Conservation (phyloP, 306 rosid genomes). For the Hippophae rhamnoides region DNA sequence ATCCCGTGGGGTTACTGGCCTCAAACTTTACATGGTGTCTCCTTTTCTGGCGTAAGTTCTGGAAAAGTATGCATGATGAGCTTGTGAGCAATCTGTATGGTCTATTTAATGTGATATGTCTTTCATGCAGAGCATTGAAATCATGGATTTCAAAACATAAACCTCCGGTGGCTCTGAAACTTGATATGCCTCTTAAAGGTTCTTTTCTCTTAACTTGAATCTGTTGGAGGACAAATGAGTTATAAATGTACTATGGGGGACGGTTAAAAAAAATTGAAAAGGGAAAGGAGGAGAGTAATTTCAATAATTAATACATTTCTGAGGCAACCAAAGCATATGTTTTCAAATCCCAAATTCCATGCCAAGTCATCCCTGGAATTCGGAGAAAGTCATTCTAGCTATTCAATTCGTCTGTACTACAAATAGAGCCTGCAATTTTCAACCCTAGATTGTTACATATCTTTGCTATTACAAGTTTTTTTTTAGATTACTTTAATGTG, state of each 20-base stretch:
- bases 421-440: too few relatives aligned
- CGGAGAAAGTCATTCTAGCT: too few relatives aligned
- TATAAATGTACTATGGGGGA: neutral
- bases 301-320: neutral
- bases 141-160: constrained; percentile 62
- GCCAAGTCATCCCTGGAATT: too few relatives aligned
- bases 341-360: too few relatives aligned
- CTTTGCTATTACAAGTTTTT: too few relatives aligned
- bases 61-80: constrained; percentile 16
- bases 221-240: constrained; percentile 3
- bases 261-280: neutral
- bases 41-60: constrained; percentile 81
- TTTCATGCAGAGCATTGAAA: constrained; percentile 57
- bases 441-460: too few relatives aligned
- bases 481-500: too few relatives aligned
- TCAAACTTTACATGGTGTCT: constrained; percentile 96
- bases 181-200: constrained; percentile 75
- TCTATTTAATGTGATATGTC: constrained; percentile 17
- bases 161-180: constrained; percentile 50
- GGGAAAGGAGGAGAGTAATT: neutral
- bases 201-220: neutral
- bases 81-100: constrained; percentile 7
- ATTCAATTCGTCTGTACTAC: too few relatives aligned
- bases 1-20: constrained; percentile 91
- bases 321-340: constrained; percentile 4